A percentile compares a stretch with the other conserved stretches of the same genome.
These are phyloP conservation scores for Botryotinia convoluta DNA, from an alignment of 2,329 filamentous ascomycete species.

Conservation along the genomic window DNA sequence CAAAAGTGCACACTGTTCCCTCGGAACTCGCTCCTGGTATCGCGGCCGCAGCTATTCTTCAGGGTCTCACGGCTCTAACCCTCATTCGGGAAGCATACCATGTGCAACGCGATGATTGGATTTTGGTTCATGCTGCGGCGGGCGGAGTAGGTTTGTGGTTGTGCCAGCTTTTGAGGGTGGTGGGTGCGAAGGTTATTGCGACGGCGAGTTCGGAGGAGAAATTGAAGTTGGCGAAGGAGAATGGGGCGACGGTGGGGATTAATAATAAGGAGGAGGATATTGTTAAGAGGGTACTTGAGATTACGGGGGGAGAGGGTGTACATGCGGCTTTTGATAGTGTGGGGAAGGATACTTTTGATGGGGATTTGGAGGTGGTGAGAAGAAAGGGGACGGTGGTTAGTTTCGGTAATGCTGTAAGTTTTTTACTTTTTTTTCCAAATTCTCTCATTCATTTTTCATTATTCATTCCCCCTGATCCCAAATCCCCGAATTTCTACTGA, in stretches of 20 bases:
- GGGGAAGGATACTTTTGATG: constrained; percentile 81
- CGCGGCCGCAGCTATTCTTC: constrained; percentile 68
- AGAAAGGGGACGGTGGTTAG: constrained; percentile 74
- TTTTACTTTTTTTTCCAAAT: too few relatives aligned
- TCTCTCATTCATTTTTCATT: too few relatives aligned
- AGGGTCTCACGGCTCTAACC: constrained; percentile 80
- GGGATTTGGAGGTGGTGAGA: constrained; percentile 69
- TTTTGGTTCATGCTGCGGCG: constrained; percentile 81
- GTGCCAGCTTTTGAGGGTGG: constrained; percentile 67
- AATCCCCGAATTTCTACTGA: background rate
- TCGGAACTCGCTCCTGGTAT: constrained; percentile 57
- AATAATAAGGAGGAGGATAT: constrained; percentile 63
- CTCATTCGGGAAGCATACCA: constrained; percentile 70
- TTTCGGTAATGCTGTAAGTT: constrained; percentile 74
- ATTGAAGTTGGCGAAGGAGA: constrained; percentile 62
- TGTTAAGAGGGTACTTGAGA: constrained; percentile 59
- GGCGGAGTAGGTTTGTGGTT: constrained; percentile 77
- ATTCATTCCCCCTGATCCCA: background rate
- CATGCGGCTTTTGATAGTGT: constrained; percentile 84
- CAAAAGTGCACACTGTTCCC: constrained; percentile 62
- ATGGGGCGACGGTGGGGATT: constrained; percentile 70
- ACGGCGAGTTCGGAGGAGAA: constrained; percentile 76
- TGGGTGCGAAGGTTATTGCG: constrained; percentile 77
- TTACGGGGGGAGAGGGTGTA: constrained; percentile 71
- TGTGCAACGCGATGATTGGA: constrained; percentile 75